These are phyloP conservation scores for Ganoderma sp. DNA, from an alignment of 1,284 basidiomycete genomes.

Conservation along the genomic window DNA sequence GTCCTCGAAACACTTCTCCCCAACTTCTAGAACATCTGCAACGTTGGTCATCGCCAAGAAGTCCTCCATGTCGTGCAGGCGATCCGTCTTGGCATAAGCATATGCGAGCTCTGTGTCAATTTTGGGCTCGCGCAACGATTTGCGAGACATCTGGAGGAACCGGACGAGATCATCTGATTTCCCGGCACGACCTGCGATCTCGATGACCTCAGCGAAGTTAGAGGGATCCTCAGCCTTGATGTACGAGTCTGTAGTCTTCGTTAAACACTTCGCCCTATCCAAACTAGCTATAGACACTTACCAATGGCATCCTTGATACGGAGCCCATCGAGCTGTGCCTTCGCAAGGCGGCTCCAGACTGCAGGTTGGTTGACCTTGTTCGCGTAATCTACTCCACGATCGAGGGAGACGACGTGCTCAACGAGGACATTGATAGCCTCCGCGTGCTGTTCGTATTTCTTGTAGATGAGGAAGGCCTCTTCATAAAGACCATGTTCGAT, in stretches of 20 bases:
- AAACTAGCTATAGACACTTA: constrained; percentile 40
- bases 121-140: constrained; percentile 94
- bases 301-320: constrained; percentile 98
- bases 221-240: constrained; percentile 98
- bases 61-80: constrained; percentile 99
- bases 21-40: constrained; percentile 93
- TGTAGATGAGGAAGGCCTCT: constrained; percentile 96
- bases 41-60: constrained; percentile 99
- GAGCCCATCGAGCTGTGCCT: constrained; percentile 98
- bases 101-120: constrained; percentile 98
- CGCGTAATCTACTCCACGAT: constrained; percentile 95
- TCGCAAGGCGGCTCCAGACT: constrained; percentile 96
- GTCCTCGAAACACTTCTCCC: constrained; percentile 99
- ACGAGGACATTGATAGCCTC: constrained; percentile 98
- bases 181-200: constrained; percentile 94
- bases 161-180: constrained; percentile 99
- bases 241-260: constrained; percentile 79
- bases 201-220: constrained; percentile 96
- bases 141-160: constrained; percentile 99
- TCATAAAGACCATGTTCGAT: constrained; percentile 97
- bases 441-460: constrained; percentile 92
- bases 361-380: constrained; percentile 97
- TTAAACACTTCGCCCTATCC: background rate
- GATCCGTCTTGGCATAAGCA: constrained; percentile 96
- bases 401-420: constrained; percentile 97